phyloP scores from a whole-genome alignment of 176 grass and related monocot species.

The Urochloa ruziziensis region DNA sequence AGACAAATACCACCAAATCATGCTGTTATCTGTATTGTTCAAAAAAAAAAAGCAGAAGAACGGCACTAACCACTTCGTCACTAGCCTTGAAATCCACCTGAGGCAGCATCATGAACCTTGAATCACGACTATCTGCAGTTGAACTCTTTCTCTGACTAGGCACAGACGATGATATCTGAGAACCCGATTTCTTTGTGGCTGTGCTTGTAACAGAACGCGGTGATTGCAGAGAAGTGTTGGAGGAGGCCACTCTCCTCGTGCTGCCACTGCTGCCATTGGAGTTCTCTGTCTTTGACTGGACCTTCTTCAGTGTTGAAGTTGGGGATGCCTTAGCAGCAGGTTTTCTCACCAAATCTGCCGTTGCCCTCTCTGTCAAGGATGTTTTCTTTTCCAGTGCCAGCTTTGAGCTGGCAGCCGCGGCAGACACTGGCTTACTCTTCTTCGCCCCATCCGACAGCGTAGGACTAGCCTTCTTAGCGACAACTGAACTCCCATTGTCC shows the following conservation, averaged over 20 bases:
- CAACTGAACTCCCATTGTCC: slow-evolving; percentile 38
- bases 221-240: slow-evolving; percentile 50
- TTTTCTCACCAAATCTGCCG: slow-evolving; percentile 36
- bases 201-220: slow-evolving; percentile 51
- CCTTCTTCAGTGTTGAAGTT: slow-evolving; percentile 52
- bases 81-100: slow-evolving; percentile 90
- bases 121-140: slow-evolving; percentile 58
- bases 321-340: slow-evolving; percentile 42
- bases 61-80: slow-evolving; percentile 71
- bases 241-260: slow-evolving; percentile 49
- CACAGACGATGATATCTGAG: slow-evolving; percentile 44
- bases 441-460: slow-evolving; percentile 51
- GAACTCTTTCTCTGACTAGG: slow-evolving; percentile 60
- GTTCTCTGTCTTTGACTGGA: slow-evolving; percentile 43
- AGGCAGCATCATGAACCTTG: slow-evolving; percentile 84
- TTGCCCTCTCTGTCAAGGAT: slow-evolving; percentile 36
- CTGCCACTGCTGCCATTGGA: slow-evolving; percentile 41
- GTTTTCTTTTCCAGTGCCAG: slow-evolving; percentile 32
- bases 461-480: slow-evolving; percentile 48
- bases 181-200: slow-evolving; percentile 42
- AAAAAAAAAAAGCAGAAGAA: slow-evolving; percentile 22
- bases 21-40: slow-evolving; percentile 13
- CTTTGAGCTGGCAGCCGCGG: slow-evolving; percentile 36
- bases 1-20: neutral
- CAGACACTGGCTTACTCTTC: slow-evolving; percentile 38